Conservation (phyloP, 2,329 filamentous ascomycete genomes). For the Scopulariopsis brevicaulis region DNA sequence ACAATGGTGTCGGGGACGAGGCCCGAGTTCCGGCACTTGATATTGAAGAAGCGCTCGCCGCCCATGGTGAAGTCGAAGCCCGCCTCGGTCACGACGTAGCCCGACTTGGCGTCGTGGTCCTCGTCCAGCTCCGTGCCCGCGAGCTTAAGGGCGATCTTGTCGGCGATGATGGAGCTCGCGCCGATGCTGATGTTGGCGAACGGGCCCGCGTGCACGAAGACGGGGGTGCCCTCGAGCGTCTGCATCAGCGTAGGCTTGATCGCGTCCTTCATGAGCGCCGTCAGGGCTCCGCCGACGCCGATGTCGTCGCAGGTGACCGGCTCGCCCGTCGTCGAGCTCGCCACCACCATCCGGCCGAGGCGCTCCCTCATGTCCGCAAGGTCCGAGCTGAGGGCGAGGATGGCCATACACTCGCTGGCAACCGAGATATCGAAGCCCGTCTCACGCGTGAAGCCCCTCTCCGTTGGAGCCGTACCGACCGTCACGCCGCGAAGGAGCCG, state of each 20-base stretch:
- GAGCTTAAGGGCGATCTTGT: constrained; percentile 92
- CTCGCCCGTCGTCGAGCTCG: constrained; percentile 73
- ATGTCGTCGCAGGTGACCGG: constrained; percentile 95
- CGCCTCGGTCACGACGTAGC: constrained; percentile 92
- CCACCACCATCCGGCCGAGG: constrained; percentile 91
- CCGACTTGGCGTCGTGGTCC: constrained; percentile 68
- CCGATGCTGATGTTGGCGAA: constrained; percentile 99
- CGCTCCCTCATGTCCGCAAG: constrained; percentile 85
- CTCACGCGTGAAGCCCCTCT: constrained; percentile 78
- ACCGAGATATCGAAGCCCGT: constrained; percentile 98
- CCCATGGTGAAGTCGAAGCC: constrained; percentile 99
- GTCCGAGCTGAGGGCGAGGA: constrained; percentile 83
- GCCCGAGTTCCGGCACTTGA: constrained; percentile 94
- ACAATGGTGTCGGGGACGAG: constrained; percentile 89
- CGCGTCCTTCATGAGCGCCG: constrained; percentile 92
- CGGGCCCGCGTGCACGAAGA: constrained; percentile 93
- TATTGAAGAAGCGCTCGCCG: constrained; percentile 99
- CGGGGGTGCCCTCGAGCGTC: constrained; percentile 89
- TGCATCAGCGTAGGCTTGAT: constrained; percentile 99
- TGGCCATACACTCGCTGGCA: constrained; percentile 96
- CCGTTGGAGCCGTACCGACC: constrained; percentile 76
- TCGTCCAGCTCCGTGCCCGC: constrained; percentile 90
- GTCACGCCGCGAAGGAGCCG: constrained; percentile 84
- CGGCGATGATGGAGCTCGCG: constrained; percentile 87
- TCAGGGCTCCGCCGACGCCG: constrained; percentile 81